These are phyloP conservation scores for Ilex paraguariensis DNA, from an alignment of 305 asterid species.

Conservation along the genomic window DNA sequence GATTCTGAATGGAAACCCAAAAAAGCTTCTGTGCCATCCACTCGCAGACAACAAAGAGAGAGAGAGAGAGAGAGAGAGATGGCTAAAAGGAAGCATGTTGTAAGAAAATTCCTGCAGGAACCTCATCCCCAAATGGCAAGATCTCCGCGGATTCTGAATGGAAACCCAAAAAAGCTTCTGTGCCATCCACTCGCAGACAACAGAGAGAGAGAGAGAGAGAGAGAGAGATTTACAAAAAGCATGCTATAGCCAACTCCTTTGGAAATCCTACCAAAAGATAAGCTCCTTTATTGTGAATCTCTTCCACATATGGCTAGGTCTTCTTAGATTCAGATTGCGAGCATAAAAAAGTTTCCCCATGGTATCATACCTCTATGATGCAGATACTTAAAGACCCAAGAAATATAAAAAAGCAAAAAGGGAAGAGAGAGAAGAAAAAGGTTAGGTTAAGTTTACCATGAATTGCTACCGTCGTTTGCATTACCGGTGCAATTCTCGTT, in stretches of 20 bases:
- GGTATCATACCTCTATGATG: no score
- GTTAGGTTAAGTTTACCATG: slow-evolving; percentile 43
- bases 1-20: slow-evolving; percentile 9
- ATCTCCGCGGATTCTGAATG: slow-evolving; percentile 16
- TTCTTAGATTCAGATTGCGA: no score
- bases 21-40: slow-evolving; percentile 5
- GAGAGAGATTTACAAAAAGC: slow-evolving; percentile 1
- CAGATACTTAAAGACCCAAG: no score
- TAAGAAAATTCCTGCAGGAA: neutral
- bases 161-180: slow-evolving; percentile 9
- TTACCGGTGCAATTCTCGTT: slow-evolving; percentile 61
- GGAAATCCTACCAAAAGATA: no score
- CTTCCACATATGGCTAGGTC: neutral
- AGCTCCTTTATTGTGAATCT: neutral
- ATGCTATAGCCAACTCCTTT: no score
- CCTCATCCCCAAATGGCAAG: slow-evolving; percentile 15
- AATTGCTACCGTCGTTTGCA: slow-evolving; percentile 54
- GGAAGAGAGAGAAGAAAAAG: neutral
- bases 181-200: neutral
- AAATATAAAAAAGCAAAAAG: no score
- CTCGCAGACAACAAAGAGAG: neutral
- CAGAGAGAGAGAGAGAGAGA: neutral
- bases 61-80: neutral
- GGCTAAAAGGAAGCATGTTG: neutral
- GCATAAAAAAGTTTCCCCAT: no score